Base-by-base conservation (phyloP, 306 rosid genomes). In the Castanospermum australe region DNA sequence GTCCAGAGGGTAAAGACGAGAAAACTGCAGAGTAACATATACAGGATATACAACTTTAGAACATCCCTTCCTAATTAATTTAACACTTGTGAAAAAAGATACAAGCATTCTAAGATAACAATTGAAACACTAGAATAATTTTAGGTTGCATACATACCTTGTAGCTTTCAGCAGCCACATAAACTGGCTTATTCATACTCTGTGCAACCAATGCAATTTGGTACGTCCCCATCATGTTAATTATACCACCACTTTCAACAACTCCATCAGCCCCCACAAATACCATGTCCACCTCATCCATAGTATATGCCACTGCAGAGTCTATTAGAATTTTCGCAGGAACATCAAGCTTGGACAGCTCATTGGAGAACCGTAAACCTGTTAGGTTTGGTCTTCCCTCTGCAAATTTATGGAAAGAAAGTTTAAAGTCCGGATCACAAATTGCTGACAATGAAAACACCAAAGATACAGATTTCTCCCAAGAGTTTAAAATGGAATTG, bases 231-330 rank as follows among this genome's bases (percentile, higher is more conserved):
- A 92, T 91, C 99, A 92, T 91, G 89, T 92, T 95, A 35, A 95
- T 92, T 65, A 95, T 92, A 48, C 99, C 99, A 30, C 99, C 98
- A 78, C 97, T 95, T 82, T 92, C 99, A 75, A 95, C 99, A 44
- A 92, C 99, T 74, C 92, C 99, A 67, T 92, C 99, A 0, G 99
- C 99, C 82, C 99, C 99, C 13, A 92, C 95, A 24, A 95, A 84
- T 15, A 95, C 92, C 99, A 95, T 95, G 89, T 95, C 97, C 59
- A 92, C 98, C 88, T 92, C 99, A 71, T 92, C 99, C 98, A 95
- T 92, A n/a, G 90, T 73, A 85, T 92, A 95, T 0, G 98, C 98
- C 73, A 84, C 98, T 17, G 98, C 98, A 59, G 99, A 92, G 79
- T 95, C 99, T 79, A 95, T 95, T 51, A 95, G 94, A 71, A 95